Base-by-base conservation (phyloP, 2,329 filamentous ascomycete genomes). In the Xylariaceae sp. region DNA sequence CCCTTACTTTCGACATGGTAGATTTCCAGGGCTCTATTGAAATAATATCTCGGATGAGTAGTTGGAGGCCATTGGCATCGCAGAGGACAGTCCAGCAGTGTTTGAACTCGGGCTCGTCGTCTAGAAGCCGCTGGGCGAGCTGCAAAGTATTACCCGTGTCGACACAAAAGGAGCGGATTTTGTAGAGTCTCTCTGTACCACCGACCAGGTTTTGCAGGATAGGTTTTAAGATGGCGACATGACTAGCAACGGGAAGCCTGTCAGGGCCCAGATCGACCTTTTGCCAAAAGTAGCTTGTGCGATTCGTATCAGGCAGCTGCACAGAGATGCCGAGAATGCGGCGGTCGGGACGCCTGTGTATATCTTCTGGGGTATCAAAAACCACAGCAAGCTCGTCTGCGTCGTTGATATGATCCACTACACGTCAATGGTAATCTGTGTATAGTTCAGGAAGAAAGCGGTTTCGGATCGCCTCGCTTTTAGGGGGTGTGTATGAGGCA, bases 241-340 rank as follows among this genome's bases (percentile, higher is more conserved):
- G 11, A 6, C 32, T 40, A 4, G 22, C 22, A 5, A 25, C 16
- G 7, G 21, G 20, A n/a, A n/a, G n/a, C n/a, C n/a, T n/a, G n/a
- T n/a, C n/a, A n/a, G n/a, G n/a, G 5, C 16, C n/a, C 4, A 40
- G 21, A 16, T 40, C 20, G 2, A 40, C 14, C 7, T 40, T 40
- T 29, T 40, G 21, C 37, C 23, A 40, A 17, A 27, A 40, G 5
- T 40, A 40, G 22, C 37, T 25, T 40, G 23, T 40, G 16, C 23
- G 37, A 11, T 29, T 22, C 2, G 22, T 17, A 27, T 27, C 22
- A 29, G 25, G 16, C 5, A 40, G 22, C 17, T 40, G 23, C 14
- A 40, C 20, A 12, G 23, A 40, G 11, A 40, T 19, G 19, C 32
- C 32, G 12, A 40, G 23, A 16, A 40, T 20, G 3, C 37, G 22